Base-by-base conservation (phyloP, 2,329 filamentous ascomycete genomes). In the Raffaelea ambrosiae region DNA sequence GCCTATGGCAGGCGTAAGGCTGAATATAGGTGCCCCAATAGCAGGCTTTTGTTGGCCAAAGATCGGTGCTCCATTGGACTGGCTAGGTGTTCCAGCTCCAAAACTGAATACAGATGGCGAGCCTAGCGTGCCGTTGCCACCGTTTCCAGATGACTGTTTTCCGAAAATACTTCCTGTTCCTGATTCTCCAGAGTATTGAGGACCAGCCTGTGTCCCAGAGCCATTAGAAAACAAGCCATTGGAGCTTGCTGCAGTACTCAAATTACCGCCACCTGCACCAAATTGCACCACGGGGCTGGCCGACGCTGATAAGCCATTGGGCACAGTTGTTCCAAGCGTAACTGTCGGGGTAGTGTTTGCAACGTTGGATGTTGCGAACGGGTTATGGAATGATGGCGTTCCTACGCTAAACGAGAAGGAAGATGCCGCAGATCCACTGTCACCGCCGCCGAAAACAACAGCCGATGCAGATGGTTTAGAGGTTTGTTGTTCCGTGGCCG, bases 341-440 rank as follows among this genome's bases (percentile, higher is more conserved):
- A 14, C 18, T 5, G 35, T 7, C 16, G 35, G 35, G 5, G 35
- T 19, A n/a, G 35, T 5, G 18, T 14, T 38, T 9, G 57, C 42
- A 43, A 51, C 39, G 44, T 56, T 56, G 45, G 61, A 49, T 51
- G 56, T 38, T 51, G 59, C 61, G 50, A 73, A 72, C 0, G 66
- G 55, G 47, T 65, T 70, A 50, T 62, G 67, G 47, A 69, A 60
- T 3, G 69, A 54, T 33, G 54, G 56, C 7, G 59, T 62, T 5
- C 60, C 65, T 8, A 61, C 58, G 13, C 57, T 63, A 50, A 71
- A 72, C 3, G 62, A 68, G 49, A 71, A 71, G 1, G 64, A 66
- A 3, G 60, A 48, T n/a, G 53, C 50, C 0, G 54, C 58, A 23
- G 53, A 57, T 2, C 14, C 47, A 19, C 19, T 29, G 8, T 36